These are phyloP conservation scores for Saturnispora bothae DNA, from an alignment of 805 yeast species.

Conservation along the genomic window DNA sequence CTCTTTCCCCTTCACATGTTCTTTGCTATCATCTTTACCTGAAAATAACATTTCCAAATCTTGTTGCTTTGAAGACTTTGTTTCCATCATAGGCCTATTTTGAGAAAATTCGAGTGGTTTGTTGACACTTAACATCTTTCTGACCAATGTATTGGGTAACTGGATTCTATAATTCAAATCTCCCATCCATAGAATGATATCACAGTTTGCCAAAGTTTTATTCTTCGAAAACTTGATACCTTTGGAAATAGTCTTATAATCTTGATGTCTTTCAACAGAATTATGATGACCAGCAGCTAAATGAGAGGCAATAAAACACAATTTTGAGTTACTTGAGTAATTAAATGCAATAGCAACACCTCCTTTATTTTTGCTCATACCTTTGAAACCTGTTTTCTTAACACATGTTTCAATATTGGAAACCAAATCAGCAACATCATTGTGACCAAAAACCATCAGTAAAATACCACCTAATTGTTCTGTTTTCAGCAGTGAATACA, in stretches of 20 bases:
- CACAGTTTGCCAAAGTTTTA: constrained; percentile 61
- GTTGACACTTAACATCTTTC: constrained; percentile 24
- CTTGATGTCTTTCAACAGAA: constrained; percentile 74
- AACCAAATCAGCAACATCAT: constrained; percentile 39
- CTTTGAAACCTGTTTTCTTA: constrained; percentile 91
- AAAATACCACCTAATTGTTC: constrained; percentile 84
- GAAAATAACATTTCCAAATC: not conserved
- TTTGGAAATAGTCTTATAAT: constrained; percentile 67
- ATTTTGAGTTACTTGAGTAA: constrained; percentile 42
- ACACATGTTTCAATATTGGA: constrained; percentile 57
- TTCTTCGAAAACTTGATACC: constrained; percentile 56
- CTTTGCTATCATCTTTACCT: not conserved
- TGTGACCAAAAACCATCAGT: constrained; percentile 55
- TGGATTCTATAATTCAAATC: constrained; percentile 84
- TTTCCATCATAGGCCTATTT: not conserved
- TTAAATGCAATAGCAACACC: constrained; percentile 48
- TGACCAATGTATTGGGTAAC: constrained; percentile 60
- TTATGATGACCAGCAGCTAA: constrained; percentile 87
- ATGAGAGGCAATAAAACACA: constrained; percentile 80
- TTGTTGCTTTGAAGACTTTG: not conserved
- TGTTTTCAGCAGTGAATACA: constrained; percentile 45
- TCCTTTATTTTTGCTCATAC: constrained; percentile 62
- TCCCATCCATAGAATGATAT: constrained; percentile 81
- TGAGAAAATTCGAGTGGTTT: too few species aligned
- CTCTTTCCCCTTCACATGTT: not conserved